Evolutionary conservation across 2,329 filamentous ascomycete species (phyloP).

Genomic region (Calonectria honghensis): DNA sequence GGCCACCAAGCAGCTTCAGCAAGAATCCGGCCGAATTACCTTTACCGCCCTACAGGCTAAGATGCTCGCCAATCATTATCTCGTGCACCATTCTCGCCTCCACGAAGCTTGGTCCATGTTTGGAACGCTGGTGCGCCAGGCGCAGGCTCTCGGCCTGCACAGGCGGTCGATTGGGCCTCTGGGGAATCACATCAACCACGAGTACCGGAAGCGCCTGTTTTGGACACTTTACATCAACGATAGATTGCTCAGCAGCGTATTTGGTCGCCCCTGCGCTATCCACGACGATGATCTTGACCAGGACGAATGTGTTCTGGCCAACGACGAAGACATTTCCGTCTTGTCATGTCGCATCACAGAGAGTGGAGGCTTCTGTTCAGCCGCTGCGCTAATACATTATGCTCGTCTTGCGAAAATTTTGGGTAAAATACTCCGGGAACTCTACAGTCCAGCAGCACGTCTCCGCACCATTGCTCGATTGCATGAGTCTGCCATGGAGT

Average conservation of each 20-base stretch:
- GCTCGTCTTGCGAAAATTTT: slow-evolving; percentile 6
- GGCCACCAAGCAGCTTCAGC: neutral
- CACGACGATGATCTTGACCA: slow-evolving; percentile 15
- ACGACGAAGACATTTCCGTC: slow-evolving; percentile 12
- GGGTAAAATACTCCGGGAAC: slow-evolving; percentile 13
- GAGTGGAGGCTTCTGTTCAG: slow-evolving; percentile 2
- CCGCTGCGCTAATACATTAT: slow-evolving; percentile 6
- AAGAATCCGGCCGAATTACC: neutral
- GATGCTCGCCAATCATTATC: slow-evolving; percentile 10
- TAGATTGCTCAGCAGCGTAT: slow-evolving; percentile 8
- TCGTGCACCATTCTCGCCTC: slow-evolving; percentile 2
- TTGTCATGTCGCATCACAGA: neutral
- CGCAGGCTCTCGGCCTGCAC: slow-evolving; percentile 13
- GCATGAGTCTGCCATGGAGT: slow-evolving; percentile 27
- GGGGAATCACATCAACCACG: neutral
- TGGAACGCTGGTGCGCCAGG: slow-evolving; percentile 5
- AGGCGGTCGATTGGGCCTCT: neutral
- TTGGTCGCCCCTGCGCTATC: slow-evolving; percentile 7
- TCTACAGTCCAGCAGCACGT: slow-evolving; percentile 2
- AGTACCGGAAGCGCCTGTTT: slow-evolving; percentile 9
- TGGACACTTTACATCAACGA: slow-evolving; percentile 17
- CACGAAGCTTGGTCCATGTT: slow-evolving; percentile 10
- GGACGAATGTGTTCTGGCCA: slow-evolving; percentile 4
- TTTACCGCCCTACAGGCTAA: slow-evolving; percentile 4
- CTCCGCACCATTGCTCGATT: slow-evolving; percentile 11